Percentiles rank a stretch among this genome's conserved stretches.
These are phyloP conservation scores for Alternaria dauci DNA, from an alignment of 2,329 filamentous ascomycete genomes.

Conservation along the genomic window DNA sequence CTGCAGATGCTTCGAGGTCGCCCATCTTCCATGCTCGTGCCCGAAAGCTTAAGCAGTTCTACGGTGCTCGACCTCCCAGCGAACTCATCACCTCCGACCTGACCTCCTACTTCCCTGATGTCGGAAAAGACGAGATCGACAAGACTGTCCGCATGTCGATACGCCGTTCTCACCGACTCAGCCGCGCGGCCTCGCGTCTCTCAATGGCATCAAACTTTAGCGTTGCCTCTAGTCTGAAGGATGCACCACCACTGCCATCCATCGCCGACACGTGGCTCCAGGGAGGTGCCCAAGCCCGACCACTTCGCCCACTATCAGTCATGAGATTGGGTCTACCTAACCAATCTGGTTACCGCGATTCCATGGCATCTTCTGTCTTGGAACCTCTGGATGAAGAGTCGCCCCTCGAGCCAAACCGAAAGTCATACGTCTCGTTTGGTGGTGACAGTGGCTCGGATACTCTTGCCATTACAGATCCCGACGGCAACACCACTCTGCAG, in stretches of 20 bases:
- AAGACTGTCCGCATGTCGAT: slow-evolving; percentile 93
- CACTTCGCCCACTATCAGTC: slow-evolving; percentile 67
- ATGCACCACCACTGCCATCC: slow-evolving; percentile 92
- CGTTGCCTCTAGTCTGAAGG: slow-evolving; percentile 88
- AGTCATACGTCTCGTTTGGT: slow-evolving; percentile 91
- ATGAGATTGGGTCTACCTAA: slow-evolving; percentile 65
- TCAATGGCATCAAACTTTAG: slow-evolving; percentile 95
- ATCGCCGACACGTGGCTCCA: slow-evolving; percentile 93
- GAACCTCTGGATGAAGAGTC: slow-evolving; percentile 93
- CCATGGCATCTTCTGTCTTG: slow-evolving; percentile 85
- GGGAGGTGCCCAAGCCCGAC: slow-evolving; percentile 57
- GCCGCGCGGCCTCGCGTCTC: slow-evolving; percentile 89
- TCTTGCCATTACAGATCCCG: slow-evolving; percentile 78
- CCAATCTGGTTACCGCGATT: slow-evolving; percentile 79
- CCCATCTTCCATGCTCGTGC: slow-evolving; percentile 54
- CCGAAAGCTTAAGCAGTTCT: slow-evolving; percentile 77
- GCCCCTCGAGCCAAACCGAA: slow-evolving; percentile 83
- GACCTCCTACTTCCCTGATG: slow-evolving; percentile 96
- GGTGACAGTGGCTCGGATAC: slow-evolving; percentile 74
- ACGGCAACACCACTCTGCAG: slow-evolving; percentile 71
- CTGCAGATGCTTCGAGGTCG: slow-evolving; percentile 39
- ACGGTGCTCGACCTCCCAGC: slow-evolving; percentile 90
- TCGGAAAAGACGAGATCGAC: slow-evolving; percentile 92
- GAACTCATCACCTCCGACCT: slow-evolving; percentile 97
- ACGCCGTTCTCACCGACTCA: slow-evolving; percentile 86